Evolutionary conservation across 1,284 basidiomycete species (phyloP).

Genomic region (Pseudozyma thailandica): DNA sequence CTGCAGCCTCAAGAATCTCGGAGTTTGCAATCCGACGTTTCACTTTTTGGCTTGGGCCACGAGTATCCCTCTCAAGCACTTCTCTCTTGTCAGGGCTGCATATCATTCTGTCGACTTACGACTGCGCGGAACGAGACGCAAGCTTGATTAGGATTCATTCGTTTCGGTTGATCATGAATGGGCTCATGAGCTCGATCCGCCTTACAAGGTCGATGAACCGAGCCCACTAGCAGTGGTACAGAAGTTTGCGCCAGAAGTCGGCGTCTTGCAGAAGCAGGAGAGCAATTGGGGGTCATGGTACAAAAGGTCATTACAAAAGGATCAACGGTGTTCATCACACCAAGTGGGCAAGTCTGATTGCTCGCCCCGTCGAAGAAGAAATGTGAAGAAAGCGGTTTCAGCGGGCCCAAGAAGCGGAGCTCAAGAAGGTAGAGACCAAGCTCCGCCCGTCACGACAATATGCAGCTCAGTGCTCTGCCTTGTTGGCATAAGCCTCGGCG

Average conservation of each 20-base stretch:
- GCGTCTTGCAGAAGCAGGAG: slow-evolving; percentile 14
- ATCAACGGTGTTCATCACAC: slow-evolving; percentile 2
- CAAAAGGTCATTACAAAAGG: not conserved
- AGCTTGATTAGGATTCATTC: too few species aligned
- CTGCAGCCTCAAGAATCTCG: too few species aligned
- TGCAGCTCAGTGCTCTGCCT: slow-evolving; percentile 14
- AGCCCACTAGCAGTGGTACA: slow-evolving; percentile 6
- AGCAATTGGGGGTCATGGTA: not conserved
- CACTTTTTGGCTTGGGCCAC: too few species aligned
- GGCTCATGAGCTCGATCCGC: not conserved
- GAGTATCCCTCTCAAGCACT: too few species aligned
- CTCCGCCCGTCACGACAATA: not conserved
- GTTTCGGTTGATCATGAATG: not conserved
- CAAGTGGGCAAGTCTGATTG: not conserved
- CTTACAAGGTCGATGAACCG: not conserved
- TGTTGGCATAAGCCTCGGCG: slow-evolving; percentile 35
- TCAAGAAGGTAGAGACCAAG: not conserved
- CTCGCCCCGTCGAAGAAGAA: not conserved
- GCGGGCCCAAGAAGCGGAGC: slow-evolving; percentile 5
- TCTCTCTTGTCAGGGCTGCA: too few species aligned
- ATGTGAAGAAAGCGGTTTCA: not conserved
- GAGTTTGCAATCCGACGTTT: too few species aligned
- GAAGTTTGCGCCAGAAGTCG: not conserved
- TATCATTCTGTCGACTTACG: too few species aligned
- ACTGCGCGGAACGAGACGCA: too few species aligned